These are phyloP conservation scores for Waltiozyma solani DNA, from an alignment of 1,139 yeast species.

Conservation along the genomic window DNA sequence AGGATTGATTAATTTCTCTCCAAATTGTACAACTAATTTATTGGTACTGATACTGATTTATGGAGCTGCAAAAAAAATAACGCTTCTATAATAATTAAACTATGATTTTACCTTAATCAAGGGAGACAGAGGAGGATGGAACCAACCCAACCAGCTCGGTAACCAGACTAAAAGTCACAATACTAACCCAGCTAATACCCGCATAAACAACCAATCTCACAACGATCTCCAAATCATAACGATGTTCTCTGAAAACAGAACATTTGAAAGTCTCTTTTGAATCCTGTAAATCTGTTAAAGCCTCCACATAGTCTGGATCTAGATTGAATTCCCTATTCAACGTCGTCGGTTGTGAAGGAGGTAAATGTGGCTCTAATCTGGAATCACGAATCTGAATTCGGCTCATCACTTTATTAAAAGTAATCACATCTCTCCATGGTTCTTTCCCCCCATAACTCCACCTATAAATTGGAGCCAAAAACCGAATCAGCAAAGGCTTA, in stretches of 20 bases:
- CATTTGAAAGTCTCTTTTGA: constrained; percentile 16
- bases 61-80: no score
- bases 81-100: no score
- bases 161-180: constrained; percentile 33
- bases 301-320: constrained; percentile 11
- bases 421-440: constrained; percentile 3
- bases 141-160: constrained; percentile 11
- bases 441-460: constrained; percentile 15
- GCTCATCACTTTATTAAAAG: constrained; percentile 18
- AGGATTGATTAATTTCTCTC: no score
- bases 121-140: no score
- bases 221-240: constrained; percentile 57
- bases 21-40: no score
- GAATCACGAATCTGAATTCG: constrained; percentile 23
- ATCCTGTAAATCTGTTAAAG: constrained; percentile 9
- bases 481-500: constrained; percentile 48
- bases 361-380: background rate
- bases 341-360: no score
- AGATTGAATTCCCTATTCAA: constrained; percentile 7
- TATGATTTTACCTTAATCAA: no score
- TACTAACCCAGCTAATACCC: constrained; percentile 47
- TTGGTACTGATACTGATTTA: no score
- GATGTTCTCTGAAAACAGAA: constrained; percentile 27
- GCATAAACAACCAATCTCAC: constrained; percentile 68
- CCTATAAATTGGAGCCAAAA: constrained; percentile 39